These are phyloP conservation scores for Lyophyllum shimeji DNA, from an alignment of 768 basidiomycete genomes.

Conservation along the genomic window DNA sequence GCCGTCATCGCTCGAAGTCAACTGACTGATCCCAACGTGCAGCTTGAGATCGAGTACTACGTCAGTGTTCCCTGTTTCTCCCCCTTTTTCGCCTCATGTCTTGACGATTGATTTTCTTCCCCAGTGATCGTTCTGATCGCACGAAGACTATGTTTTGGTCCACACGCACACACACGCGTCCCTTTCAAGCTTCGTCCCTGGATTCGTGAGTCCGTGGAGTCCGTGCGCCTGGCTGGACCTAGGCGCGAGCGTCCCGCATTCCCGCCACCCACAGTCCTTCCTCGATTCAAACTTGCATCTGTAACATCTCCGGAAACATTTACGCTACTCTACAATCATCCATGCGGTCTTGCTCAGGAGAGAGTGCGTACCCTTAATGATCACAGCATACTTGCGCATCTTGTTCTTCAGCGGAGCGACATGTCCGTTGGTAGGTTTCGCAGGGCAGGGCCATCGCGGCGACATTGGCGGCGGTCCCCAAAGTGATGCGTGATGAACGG, in stretches of 20 bases:
- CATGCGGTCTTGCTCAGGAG: not conserved
- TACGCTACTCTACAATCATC: not conserved
- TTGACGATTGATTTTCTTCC: not conserved
- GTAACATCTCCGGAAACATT: conserved; percentile 1
- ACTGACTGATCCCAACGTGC: conserved; percentile 5
- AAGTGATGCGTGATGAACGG: not conserved
- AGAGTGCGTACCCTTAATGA: not conserved
- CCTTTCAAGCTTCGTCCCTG: not conserved
- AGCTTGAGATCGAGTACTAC: conserved; percentile 97
- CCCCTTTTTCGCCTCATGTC: not conserved
- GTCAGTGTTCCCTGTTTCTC: conserved; percentile 43
- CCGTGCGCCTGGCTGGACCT: conserved; percentile 1
- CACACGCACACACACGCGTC: not conserved
- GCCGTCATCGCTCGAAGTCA: conserved; percentile 8
- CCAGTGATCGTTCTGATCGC: conserved; percentile 19
- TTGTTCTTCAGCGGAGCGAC: too few relatives aligned
- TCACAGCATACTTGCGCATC: not conserved
- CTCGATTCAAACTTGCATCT: conserved; percentile 1
- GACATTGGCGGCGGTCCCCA: not conserved
- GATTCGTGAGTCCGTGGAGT: conserved; percentile 9
- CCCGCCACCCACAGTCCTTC: conserved; percentile 2
- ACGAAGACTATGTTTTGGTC: not conserved
- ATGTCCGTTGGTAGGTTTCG: too few relatives aligned
- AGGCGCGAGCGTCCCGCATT: not conserved
- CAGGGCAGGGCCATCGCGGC: not conserved